A percentile compares a stretch with the other conserved stretches of the same genome.
Conservation (phyloP, 1,284 basidiomycete species). For the Pseudozyma thailandica region DNA sequence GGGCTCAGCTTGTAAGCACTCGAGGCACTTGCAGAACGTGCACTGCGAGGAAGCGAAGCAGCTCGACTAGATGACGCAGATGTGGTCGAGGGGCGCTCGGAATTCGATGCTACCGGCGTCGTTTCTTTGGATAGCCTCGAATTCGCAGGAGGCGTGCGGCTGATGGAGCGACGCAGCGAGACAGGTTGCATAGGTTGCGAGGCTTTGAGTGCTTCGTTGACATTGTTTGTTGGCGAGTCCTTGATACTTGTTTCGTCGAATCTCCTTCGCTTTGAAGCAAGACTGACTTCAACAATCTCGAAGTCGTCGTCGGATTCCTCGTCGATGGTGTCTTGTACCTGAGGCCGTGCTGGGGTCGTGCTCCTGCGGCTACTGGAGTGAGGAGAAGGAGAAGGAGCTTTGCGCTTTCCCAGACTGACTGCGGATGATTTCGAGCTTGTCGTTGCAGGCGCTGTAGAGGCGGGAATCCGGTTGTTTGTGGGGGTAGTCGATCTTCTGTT, state of each 20-base stretch:
- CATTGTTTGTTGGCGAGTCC: conserved; percentile 2
- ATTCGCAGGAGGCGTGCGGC: conserved; percentile 3
- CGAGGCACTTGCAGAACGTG: neutral
- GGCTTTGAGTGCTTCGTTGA: neutral
- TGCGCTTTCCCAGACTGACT: conserved; percentile 12
- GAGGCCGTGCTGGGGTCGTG: neutral
- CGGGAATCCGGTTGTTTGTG: neutral
- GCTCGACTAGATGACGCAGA: neutral
- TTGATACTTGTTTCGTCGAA: neutral
- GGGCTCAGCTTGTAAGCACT: conserved; percentile 7
- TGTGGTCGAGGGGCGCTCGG: neutral
- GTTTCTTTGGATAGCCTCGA: neutral
- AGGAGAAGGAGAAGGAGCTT: conserved; percentile 10
- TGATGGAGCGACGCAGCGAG: conserved; percentile 8
- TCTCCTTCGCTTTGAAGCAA: conserved; percentile 4
- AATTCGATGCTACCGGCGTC: neutral
- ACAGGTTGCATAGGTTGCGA: conserved; percentile 6
- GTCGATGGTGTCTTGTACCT: neutral
- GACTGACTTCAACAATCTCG: conserved; percentile 6
- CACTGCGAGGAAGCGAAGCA: conserved; percentile 1
- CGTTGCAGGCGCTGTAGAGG: conserved; percentile 11
- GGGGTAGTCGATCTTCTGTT: neutral
- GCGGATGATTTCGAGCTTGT: neutral
- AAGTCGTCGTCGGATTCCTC: conserved; percentile 28
- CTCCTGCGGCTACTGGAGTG: neutral